Conservation (phyloP, 345 rosid species). For the Pistacia integerrima region DNA sequence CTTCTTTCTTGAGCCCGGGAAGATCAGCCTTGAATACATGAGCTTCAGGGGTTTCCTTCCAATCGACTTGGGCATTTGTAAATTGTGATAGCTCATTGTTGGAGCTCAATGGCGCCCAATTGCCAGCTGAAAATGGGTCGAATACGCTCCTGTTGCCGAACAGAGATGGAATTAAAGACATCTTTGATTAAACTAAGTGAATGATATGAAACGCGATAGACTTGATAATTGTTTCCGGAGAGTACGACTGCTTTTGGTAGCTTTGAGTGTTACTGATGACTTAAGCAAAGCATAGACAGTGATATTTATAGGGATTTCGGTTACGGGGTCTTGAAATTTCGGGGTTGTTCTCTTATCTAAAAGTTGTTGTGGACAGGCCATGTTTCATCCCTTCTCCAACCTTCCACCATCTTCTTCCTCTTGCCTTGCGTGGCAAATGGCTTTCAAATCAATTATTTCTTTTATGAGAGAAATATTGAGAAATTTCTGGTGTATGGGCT, state of each 20-base stretch:
- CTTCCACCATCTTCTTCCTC: slow-evolving; percentile 15
- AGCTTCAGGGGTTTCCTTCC: slow-evolving; percentile 35
- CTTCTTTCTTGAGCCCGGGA: slow-evolving; percentile 31
- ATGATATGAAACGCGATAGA: background rate
- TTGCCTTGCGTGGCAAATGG: background rate
- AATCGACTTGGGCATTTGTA: slow-evolving; percentile 21
- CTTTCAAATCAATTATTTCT: background rate
- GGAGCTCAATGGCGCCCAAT: slow-evolving; percentile 22
- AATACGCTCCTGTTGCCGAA: slow-evolving; percentile 21
- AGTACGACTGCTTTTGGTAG: background rate
- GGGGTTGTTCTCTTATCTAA: background rate
- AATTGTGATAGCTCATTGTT: slow-evolving; percentile 19
- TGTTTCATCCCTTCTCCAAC: slow-evolving; percentile 1
- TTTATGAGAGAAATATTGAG: background rate
- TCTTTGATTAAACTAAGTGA: background rate
- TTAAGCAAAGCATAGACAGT: no score
- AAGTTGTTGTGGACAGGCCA: background rate
- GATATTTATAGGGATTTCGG: slow-evolving; percentile 3
- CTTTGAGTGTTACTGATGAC: background rate
- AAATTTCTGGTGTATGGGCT: background rate
- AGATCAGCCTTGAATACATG: slow-evolving; percentile 34
- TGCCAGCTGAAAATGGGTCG: slow-evolving; percentile 33
- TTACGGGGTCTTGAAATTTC: slow-evolving; percentile 9
- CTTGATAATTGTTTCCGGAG: background rate
- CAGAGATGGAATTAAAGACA: slow-evolving; percentile 28